phyloP scores from a whole-genome alignment of 352 stramenopile genomes.

The Phytopythium kandeliae region DNA sequence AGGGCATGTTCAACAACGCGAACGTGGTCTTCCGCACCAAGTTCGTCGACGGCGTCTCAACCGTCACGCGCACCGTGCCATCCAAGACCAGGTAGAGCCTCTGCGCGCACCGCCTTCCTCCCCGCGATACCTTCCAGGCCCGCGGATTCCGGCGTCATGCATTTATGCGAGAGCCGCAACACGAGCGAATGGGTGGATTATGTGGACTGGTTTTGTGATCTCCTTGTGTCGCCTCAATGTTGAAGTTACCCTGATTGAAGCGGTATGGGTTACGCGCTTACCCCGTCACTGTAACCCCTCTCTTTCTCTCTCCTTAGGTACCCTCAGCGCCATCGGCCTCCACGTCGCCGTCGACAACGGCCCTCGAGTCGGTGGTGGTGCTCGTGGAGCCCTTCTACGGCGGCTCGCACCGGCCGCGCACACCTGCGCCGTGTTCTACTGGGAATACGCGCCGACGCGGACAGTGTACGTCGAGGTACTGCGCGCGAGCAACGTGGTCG shows the following conservation, averaged over 20 bases:
- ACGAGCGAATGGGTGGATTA: no score
- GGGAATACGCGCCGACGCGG: conserved; percentile 25
- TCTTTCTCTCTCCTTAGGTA: no score
- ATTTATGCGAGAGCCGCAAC: no score
- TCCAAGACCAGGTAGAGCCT: conserved; percentile 42
- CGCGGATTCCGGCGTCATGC: no score
- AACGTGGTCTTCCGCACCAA: conserved; percentile 99
- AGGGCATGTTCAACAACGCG: conserved; percentile 99
- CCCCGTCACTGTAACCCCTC: no score
- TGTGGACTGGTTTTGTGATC: no score
- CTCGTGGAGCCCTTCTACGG: conserved; percentile 35
- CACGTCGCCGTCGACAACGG: neutral
- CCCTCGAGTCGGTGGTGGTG: conserved; percentile 15
- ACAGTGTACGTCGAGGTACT: conserved; percentile 34
- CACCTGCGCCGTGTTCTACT: conserved; percentile 27
- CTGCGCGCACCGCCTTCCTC: no score
- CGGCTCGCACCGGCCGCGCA: conserved; percentile 41
- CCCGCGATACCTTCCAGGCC: no score
- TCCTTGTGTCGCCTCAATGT: no score
- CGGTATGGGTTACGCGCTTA: no score
- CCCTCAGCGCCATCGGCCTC: no score
- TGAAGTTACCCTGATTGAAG: no score
- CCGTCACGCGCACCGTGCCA: conserved; percentile 93
- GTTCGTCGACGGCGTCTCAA: conserved; percentile 99
- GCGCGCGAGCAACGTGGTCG: conserved; percentile 27